These are phyloP conservation scores for Vaccinium myrtillus DNA, from an alignment of 148 eudicot species.

Conservation along the genomic window DNA sequence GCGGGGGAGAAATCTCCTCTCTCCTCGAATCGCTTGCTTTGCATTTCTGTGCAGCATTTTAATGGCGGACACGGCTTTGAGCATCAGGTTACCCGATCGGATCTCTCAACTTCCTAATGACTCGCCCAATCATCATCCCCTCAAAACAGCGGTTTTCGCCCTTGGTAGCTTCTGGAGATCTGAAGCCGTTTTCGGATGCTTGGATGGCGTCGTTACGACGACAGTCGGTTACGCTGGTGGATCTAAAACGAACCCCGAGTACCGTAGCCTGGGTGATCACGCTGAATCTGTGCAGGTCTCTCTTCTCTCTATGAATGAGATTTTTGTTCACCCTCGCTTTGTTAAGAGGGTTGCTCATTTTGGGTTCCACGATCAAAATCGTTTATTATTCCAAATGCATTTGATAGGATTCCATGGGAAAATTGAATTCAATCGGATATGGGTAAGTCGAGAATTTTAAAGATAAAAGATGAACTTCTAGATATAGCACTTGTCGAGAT, in stretches of 20 bases:
- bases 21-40: neutral
- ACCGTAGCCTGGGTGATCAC: constrained; percentile 78
- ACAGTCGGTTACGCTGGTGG: constrained; percentile 89
- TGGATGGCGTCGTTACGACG: constrained; percentile 78
- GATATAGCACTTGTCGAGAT: no score
- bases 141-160: constrained; percentile 73
- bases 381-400: no score
- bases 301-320: neutral
- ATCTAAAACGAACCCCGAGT: constrained; percentile 71
- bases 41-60: constrained; percentile 8
- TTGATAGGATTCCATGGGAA: no score
- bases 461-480: no score
- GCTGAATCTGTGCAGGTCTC: constrained; percentile 84
- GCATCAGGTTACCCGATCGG: constrained; percentile 71
- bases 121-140: constrained; percentile 25
- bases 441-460: no score
- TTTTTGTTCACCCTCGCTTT: no score
- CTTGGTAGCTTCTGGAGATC: constrained; percentile 99
- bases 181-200: constrained; percentile 85
- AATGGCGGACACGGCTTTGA: constrained; percentile 11
- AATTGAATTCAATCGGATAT: no score
- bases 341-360: no score
- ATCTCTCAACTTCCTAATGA: constrained; percentile 28
- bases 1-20: neutral
- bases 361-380: no score